Evolutionary conservation across 129 eudicot genomes (phyloP), one percentile per base, ranked within the genome.

Genomic region (Escallonia rubra): DNA sequence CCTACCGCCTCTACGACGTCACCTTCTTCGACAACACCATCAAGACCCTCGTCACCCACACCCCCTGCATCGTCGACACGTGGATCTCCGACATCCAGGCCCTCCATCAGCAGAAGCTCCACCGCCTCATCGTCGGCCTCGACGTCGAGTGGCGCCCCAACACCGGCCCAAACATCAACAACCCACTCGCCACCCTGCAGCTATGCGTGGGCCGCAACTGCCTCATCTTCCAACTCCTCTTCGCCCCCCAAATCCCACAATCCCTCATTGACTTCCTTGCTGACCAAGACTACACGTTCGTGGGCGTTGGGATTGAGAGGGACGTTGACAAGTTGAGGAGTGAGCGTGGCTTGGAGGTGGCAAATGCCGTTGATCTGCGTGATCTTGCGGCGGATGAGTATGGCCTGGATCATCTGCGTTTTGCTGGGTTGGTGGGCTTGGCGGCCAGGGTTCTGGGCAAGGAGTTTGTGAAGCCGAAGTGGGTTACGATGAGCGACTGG

Each of bases 191-290:
- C 39, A 83, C 82, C 1, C 70, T 83, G 16, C 85, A 83, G 65
- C 82, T 80, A 61, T 83, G 85, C 58, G 74, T 76, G 52, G 77
- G 77, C 38, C 69, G 55, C 0, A 12, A 52, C 0, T 83, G 89
- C 65, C 85, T 83, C 65, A 70, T 83, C 72, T 76, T 59, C 67
- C 82, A 79, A 52, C 63, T 76, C 43, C 41, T 79, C 43, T 64
- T 66, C 69, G 59, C 77, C 40, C 42, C 1, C 1, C 3, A 0
- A 0, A 55, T 70, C 6, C 82, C 89, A 4, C 1, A 2, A 0
- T 13, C 60, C 3, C 78, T 83, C 57, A 5, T 12, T 41, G n/a
- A 57, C 3, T 74, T 83, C 65, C 72, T 83, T 34, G 41, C 65
- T 1, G 23, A 72, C 68, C 45, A n/a, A 0, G 34, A 41, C 43